These are phyloP conservation scores for Stephanodiscus minutulus DNA, from an alignment of 108 stramenopile genomes.

Conservation along the genomic window DNA sequence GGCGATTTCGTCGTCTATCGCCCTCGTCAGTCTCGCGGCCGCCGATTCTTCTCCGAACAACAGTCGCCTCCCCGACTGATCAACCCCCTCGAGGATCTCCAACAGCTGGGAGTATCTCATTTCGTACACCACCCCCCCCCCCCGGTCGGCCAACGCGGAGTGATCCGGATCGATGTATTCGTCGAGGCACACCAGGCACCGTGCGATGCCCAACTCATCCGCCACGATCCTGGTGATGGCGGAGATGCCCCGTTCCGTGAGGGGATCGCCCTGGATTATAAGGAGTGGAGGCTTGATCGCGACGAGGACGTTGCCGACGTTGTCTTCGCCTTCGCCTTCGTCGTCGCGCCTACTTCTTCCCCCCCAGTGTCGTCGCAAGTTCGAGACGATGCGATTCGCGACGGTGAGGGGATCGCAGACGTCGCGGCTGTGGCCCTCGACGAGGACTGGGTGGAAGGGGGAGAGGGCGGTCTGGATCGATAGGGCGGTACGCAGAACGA, in stretches of 20 bases:
- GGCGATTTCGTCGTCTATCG: conserved; percentile 36
- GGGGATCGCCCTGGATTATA: conserved; percentile 42
- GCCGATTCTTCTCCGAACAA: background rate
- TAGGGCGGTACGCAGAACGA: conserved; percentile 4
- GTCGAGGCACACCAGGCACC: conserved; percentile 40
- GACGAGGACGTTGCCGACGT: background rate
- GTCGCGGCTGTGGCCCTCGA: conserved; percentile 31
- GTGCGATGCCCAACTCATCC: conserved; percentile 18
- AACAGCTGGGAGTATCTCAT: conserved; percentile 37
- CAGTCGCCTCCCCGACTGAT: too few relatives aligned
- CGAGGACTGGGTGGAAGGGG: conserved; percentile 31
- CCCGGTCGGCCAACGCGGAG: conserved; percentile 30
- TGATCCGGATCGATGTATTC: conserved; percentile 40
- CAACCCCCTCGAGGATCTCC: conserved; percentile 24
- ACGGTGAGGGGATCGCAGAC: conserved; percentile 29
- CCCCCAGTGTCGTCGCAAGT: conserved; percentile 7
- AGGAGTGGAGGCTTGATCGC: conserved; percentile 30
- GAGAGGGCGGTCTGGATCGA: conserved; percentile 30
- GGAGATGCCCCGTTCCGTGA: conserved; percentile 29
- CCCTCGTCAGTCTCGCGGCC: background rate
- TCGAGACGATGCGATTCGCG: conserved; percentile 23
- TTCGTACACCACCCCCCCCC: conserved; percentile 34
- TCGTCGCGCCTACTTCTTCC: too few relatives aligned
- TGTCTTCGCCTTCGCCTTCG: too few relatives aligned
- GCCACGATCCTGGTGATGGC: conserved; percentile 36